Base-by-base conservation (phyloP, 1,284 basidiomycete genomes). In the Taiwanofungus camphoratus region DNA sequence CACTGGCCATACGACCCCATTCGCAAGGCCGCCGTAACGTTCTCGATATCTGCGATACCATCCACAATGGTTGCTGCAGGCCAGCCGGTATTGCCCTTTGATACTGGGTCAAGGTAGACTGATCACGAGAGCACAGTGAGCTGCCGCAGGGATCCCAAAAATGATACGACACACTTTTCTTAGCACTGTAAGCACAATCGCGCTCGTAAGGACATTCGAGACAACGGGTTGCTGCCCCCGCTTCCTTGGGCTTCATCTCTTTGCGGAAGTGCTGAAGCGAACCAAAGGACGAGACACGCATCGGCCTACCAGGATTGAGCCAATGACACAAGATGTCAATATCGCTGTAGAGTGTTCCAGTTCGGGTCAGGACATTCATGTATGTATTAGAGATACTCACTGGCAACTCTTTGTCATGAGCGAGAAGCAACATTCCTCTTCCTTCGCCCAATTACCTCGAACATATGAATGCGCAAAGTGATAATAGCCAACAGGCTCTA, bases 361-460 rank as follows among this genome's bases (percentile, higher is more conserved):
- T 24, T 31, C 20, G 8, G 40, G 12, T 9, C 22, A 13, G 22
- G 7, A 29, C 16, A 29, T 13, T 36, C 24, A 39, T 32, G 18
- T 41, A 38, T 12, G 30, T n/a, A 38, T 9, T 26, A 35, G 6
- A 36, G 15, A 26, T n/a, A 55, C 68, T 33, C 54, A 89, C 87
- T 93, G 89, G 75, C 85, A 92, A 53, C 81, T 82, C 69, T 93
- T 93, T 9, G 88, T 83, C 82, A 93, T 82, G 36, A 93, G 73
- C 8, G 84, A 79, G 59, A 92, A 92, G 16, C 79, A 82, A 50
- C 84, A 83, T 7, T 74, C 67, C 2, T 68, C 63, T 60, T 92
- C 86, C 32, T 69, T 78, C 6, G 68, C 63, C 90, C 89, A 93
- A 58, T 83, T 82, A 6, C 89, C 89, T 29, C 89, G 76, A 27